Conservation (phyloP, 331 rosid genomes). For the Rhamnella rubrinervis region DNA sequence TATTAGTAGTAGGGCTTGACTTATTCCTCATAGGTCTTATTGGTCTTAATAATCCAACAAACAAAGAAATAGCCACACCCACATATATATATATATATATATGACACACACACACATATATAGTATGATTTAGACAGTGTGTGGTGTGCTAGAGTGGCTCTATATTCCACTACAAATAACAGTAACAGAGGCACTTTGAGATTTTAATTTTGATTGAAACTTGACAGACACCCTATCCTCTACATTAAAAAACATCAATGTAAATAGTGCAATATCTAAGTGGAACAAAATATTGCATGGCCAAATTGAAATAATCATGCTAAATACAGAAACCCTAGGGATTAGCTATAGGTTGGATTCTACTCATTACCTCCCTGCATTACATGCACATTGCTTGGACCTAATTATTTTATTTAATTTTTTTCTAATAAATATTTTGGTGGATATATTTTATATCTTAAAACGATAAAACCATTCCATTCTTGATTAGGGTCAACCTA, state of each 20-base stretch:
- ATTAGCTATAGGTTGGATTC: conserved; percentile 15
- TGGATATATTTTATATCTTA: neutral
- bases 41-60: conserved; percentile 30
- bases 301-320: neutral
- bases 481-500: conserved; percentile 18
- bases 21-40: conserved; percentile 25
- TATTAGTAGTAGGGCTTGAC: conserved; percentile 19
- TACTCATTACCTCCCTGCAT: conserved; percentile 12
- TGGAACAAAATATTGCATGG: neutral
- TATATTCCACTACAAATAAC: conserved; percentile 8
- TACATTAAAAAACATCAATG: neutral
- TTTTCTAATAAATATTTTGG: neutral
- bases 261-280: neutral
- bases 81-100: too few relatives aligned
- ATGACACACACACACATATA: too few relatives aligned
- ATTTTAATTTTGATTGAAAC: conserved; percentile 3
- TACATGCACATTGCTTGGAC: neutral
- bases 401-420: neutral
- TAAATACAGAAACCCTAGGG: conserved; percentile 10
- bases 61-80: conserved; percentile 19
- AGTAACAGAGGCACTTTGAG: neutral
- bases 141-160: neutral
- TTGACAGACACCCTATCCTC: neutral
- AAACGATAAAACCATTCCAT: conserved; percentile 13
- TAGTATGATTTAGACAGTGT: conserved; percentile 36